Percentiles rank a stretch among this genome's conserved stretches.
Evolutionary conservation across 2,329 filamentous ascomycete species (phyloP).

Genomic region (Hymenoscyphus occultus): DNA sequence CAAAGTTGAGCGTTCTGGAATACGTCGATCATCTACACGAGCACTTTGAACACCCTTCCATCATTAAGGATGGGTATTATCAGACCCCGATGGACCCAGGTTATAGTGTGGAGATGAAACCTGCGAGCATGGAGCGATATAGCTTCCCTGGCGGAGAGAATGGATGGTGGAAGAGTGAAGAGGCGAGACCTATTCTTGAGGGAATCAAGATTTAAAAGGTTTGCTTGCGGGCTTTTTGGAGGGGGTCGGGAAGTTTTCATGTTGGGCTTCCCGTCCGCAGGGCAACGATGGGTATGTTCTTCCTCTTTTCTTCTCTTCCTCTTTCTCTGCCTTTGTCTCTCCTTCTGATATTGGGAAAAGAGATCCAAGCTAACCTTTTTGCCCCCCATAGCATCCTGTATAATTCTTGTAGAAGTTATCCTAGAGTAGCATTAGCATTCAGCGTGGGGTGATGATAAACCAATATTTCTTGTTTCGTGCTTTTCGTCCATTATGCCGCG

Average conservation of each 20-base stretch:
- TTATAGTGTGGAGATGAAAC: conserved; percentile 93
- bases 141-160: conserved; percentile 73
- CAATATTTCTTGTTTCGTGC: conserved; percentile 3
- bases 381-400: conserved; percentile 16
- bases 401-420: conserved; percentile 15
- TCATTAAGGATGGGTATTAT: conserved; percentile 83
- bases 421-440: conserved; percentile 1
- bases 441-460: not conserved
- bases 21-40: conserved; percentile 93
- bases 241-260: conserved; percentile 15
- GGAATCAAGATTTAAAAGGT: conserved; percentile 34
- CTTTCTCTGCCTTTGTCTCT: too few relatives aligned
- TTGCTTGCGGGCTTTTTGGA: not conserved
- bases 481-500: not conserved
- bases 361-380: not conserved
- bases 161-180: conserved; percentile 81
- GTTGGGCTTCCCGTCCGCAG: conserved; percentile 15
- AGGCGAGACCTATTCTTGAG: conserved; percentile 36
- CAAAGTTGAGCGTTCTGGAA: conserved; percentile 78
- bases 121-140: conserved; percentile 77
- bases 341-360: too few relatives aligned
- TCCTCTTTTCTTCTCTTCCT: not conserved
- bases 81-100: conserved; percentile 79
- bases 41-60: conserved; percentile 80
- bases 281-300: conserved; percentile 10